Evolutionary conservation across 352 stramenopile genomes (phyloP), one percentile per base, ranked within the genome.

Genomic region (Phytophthora quininea): DNA sequence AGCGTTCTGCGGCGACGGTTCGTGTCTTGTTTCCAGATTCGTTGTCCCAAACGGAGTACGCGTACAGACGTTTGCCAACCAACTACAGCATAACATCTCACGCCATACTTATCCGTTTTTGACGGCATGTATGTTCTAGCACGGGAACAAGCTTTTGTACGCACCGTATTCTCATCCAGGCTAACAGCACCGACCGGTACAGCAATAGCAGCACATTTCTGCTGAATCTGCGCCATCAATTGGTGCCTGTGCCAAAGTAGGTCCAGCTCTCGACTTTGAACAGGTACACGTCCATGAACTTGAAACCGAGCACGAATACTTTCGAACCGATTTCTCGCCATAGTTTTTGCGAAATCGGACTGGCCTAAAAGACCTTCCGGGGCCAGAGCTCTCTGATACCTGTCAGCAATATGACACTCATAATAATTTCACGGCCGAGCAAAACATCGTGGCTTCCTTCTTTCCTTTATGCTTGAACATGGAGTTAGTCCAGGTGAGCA

Each of bases 31-130:
- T 62, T 7, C 55, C 55, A 2, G 43, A 62, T 3, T 46, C 46
- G n/a, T 63, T 63, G 31, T 63, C 56, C 56, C 56, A 63, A 5
- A 63, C 35, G 1, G 58, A 53, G n/a, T 58, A 58, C 4, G 31
- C 49, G 32, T 58, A 64, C 5, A 65, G n/a, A 46, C 29, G 30
- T 59, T 24, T 59, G 5, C 57, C 42, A 66, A 1, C 42, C 50
- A 0, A 66, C 49, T 10, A 66, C 50, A 1, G 12, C 37, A 24
- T 66, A 66, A 33, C 58, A 66, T 2, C 40, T 49, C 6, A 58
- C 42, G 0, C 49, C 49, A 27, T 59, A 66, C 15, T 54, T 59
- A 12, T 66, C 38, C 1, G 48, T 37, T 14, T 58, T 65, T 8
- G 38, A 58, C 3, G 58, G 58, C 32, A 67, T 29, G 15, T 32